phyloP scores from a whole-genome alignment of 164 flowering plant species.

The Brasenia schreberi region DNA sequence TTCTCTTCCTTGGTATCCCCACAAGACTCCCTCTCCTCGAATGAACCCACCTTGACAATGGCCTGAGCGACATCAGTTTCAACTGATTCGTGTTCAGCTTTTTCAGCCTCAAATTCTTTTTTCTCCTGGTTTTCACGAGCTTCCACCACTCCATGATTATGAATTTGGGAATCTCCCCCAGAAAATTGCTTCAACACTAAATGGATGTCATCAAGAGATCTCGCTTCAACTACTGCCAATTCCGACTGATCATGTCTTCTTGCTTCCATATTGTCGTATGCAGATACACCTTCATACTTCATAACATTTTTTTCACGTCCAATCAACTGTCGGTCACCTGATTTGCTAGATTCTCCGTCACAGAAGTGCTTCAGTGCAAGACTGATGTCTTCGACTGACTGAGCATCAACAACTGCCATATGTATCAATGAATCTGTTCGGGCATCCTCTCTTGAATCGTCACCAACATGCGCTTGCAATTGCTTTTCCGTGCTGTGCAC shows the following conservation, averaged over 20 bases:
- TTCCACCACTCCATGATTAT: background rate
- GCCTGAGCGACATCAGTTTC: background rate
- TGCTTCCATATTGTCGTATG: background rate
- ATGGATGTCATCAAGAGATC: background rate
- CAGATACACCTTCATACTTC: background rate
- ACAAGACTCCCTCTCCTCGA: background rate
- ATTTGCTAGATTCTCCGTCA: background rate
- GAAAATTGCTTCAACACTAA: background rate
- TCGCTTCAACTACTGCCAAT: background rate
- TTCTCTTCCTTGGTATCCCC: slow-evolving; percentile 11
- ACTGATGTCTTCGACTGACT: background rate
- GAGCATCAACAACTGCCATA: background rate
- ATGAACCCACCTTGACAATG: background rate
- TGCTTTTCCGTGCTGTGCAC: slow-evolving; percentile 36
- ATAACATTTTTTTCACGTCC: background rate
- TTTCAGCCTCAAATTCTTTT: background rate
- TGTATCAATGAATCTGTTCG: background rate
- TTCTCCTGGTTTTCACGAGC: slow-evolving; percentile 6
- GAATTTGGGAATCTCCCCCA: background rate
- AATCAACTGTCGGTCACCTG: background rate
- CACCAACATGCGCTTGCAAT: slow-evolving; percentile 27
- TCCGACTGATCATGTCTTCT: background rate
- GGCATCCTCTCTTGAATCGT: slow-evolving; percentile 28
- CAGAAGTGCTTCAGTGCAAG: background rate
- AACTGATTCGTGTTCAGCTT: background rate